Evolutionary conservation across 495 filamentous ascomycete species (phyloP), one percentile per base, ranked within the genome.

Genomic region (Xylaria flabelliformis): DNA sequence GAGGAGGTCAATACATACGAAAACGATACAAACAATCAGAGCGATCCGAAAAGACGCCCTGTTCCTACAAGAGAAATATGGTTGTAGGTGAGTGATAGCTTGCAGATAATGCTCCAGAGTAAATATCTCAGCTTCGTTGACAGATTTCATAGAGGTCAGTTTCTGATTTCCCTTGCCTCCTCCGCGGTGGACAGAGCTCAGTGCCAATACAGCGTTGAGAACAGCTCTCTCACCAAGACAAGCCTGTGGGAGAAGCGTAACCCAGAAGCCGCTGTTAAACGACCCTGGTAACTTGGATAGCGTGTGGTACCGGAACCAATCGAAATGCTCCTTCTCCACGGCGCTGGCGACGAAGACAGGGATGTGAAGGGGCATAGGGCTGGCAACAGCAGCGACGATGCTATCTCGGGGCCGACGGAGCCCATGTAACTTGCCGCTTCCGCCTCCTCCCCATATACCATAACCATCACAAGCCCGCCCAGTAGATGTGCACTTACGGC

Each of bases 241-340:
- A 56, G 53, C 53, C 19, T 56, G 53, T 13, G 53, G 53, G 24
- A 56, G 53, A 56, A 56, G 53, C 26, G 26, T 32, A 32, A 13
- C 53, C 53, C 53, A 56, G 26, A 56, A 56, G 26, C 17, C 53
- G 5, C 53, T 56, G 13, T 56, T 56, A 56, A 56, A 56, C 29
- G 53, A 56, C 53, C 53, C 53, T 4, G 53, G 53, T 32, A 56
- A 32, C 53, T 56, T 56, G 13, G 53, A 17, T 2, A 56, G 24
- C 13, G 53, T 56, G 53, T 32, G 26, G 26, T 56, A 1, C 26
- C 26, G 53, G 53, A 56, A 56, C 53, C 53, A 56, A 56, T 56
- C 53, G 53, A 56, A 56, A 56, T 56, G 26, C 53, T 56, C 53
- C 53, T 32, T 56, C 17, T 56, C 53, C 13, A 17, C 26, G 3